Base-by-base conservation (phyloP, 1,139 yeast species). In the Saccharomycopsis phalli region DNA sequence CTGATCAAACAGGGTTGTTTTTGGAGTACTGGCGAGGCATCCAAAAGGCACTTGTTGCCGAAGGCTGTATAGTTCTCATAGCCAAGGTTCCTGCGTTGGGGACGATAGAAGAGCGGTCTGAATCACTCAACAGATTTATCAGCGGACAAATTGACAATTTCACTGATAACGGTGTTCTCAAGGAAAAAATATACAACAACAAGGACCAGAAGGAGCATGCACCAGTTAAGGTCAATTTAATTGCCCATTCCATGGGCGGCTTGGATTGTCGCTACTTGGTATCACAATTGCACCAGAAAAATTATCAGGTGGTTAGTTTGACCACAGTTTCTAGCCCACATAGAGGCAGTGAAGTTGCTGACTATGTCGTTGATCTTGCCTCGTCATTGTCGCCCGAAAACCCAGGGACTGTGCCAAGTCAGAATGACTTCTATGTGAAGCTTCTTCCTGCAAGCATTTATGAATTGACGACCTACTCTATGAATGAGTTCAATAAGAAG, bases 241-340 rank as follows among this genome's bases (percentile, higher is more conserved):
- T 87, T 17, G 93, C 94, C n/a, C 96, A 87, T 55, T 84, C 95
- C 0, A 86, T 87, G 95, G 96, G 96, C 6, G 96, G 96, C 0
- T 61, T 87, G 31, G 96, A 87, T 56, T 74, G 88, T 30, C 61
- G 96, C 38, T 83, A 79, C 53, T 59, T 87, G 50, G 81, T 84
- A 1, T 69, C 84, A 0, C 62, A 71, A 40, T 57, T 80, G 13
- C 61, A 66, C 18, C 48, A 60, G 43, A 52, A 59, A 28, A 63
- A 69, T 39, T 81, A 73, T 50, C 60, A 74, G 50, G 76, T 81
- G 4, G 74, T 69, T 1, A 81, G 94, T 34, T 61, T 87, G 21
- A 84, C 95, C 0, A 86, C 96, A 0, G 69, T 87, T 1, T 74
- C 93, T 0, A 83, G 95, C 0, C 96, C 96, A 0, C 96, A 87